Percentiles rank a stretch among this genome's conserved stretches.
phyloP scores from a whole-genome alignment of 495 filamentous ascomycete species.

The Apodospora peruviana region DNA sequence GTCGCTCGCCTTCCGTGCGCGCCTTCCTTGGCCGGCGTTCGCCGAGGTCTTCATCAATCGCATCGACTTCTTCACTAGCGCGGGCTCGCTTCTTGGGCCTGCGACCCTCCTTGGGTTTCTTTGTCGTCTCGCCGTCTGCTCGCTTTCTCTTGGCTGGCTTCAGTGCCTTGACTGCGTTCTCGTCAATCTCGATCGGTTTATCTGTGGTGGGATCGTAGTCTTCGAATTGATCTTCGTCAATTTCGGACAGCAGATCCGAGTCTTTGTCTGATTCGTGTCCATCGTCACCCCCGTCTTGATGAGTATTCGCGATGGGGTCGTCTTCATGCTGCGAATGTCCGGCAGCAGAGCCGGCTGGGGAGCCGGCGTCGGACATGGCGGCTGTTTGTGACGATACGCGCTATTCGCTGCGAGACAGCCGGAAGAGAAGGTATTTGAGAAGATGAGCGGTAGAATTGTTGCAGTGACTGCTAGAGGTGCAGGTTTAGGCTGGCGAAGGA shows the following conservation, averaged over 20 bases:
- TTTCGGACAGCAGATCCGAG: conserved; percentile 79
- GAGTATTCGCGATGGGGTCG: too few species aligned
- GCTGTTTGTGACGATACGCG: neutral
- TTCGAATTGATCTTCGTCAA: conserved; percentile 90
- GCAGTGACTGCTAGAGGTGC: too few species aligned
- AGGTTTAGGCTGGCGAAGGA: too few species aligned
- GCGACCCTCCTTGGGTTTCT: conserved; percentile 70
- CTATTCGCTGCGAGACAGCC: neutral
- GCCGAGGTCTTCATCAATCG: conserved; percentile 53
- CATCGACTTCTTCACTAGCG: conserved; percentile 48
- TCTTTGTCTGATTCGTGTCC: conserved; percentile 64
- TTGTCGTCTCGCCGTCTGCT: conserved; percentile 50
- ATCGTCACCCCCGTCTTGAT: conserved; percentile 17
- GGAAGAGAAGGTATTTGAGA: too few species aligned
- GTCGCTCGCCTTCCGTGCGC: conserved; percentile 27
- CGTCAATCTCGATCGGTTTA: conserved; percentile 77
- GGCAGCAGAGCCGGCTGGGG: conserved; percentile 22
- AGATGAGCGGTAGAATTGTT: too few species aligned
- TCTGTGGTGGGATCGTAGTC: conserved; percentile 85
- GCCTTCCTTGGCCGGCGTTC: conserved; percentile 39
- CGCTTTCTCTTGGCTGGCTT: conserved; percentile 78
- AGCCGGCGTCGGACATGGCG: conserved; percentile 42
- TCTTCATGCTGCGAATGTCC: too few species aligned
- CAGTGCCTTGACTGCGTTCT: conserved; percentile 69
- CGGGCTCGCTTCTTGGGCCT: conserved; percentile 66